Evolutionary conservation across 495 filamentous ascomycete genomes (phyloP), one percentile per base, ranked within the genome.

Genomic region (Talaromyces adpressus): DNA sequence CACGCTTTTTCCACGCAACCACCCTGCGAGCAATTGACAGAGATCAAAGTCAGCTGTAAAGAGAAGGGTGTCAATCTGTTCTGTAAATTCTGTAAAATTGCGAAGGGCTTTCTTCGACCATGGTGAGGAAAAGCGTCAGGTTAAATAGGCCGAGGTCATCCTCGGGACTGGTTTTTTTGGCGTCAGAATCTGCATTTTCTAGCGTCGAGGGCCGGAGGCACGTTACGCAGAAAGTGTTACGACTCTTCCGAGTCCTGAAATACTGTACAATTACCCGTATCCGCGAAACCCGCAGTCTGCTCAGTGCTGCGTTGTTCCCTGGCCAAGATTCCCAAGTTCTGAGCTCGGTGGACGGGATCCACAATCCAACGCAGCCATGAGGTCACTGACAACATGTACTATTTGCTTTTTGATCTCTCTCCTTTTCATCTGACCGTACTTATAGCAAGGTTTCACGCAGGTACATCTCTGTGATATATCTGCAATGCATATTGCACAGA

Each of bases 341-440:
- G 20, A 23, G 29, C 29, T 32, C 18, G 56, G 18, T 41, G 30
- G 57, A 41, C 53, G 25, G 57, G 58, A 41, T 60, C 58, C 58
- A 60, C 58, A 60, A 49, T 60, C 58, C 58, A 23, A 41, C 36
- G 58, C 36, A 23, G 34, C 58, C 58, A 39, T 60, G 58, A 45
- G 58, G 39, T 59, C 30, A 59, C 36, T 41, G 36, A 14, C 45
- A 6, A 20, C 58, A 27, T 3, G 3, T 23, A 41, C 22, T 3
- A 47, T 23, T 18, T 32, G 14, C 16, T 59, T 9, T 59, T 18
- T 41, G 1, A 6, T 5, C 18, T 59, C 0, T 41, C 22, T 49
- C 6, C 9, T 49, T 49, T 41, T 41, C 14, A 41, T 9, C 2
- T 9, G 12, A 12, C 11, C 32, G 32, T n/a, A 36, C 9, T 36